Base-by-base conservation (phyloP, 306 rosid genomes). In the Cicer judaicum region DNA sequence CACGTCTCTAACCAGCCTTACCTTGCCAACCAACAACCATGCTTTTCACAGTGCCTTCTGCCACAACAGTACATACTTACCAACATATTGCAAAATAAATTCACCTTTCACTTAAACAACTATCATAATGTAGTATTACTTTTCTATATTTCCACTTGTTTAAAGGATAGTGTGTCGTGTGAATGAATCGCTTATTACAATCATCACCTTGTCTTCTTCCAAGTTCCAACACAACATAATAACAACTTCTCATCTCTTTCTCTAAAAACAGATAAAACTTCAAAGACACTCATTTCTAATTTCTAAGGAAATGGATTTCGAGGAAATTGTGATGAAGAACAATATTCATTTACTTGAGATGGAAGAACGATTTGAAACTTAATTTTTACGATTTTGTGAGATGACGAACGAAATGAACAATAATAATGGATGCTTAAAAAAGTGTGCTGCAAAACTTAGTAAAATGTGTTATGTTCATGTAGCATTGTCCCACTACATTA, bases 31-130 rank as follows among this genome's bases (percentile, higher is more conserved):
- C 85, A 80, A 73, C 74, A 67, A 68, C 77, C 62, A 64, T 60
- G 56, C 86, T 81, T 85, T 56, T 76, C 73, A 72, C 81, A 79
- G 69, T 75, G 87, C 9, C 15, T 75, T 86, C 85, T 72, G 84
- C 73, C 72, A 67, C 55, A 55, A 73, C 86, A 73, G 83, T 72
- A 70, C 50, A 16, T 64, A 68, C 74, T 80, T 47, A 53, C 44
- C 75, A 72, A 76, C 66, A 77, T 39, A 75, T 44, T 74, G 74
- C 79, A 75, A 75, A 79, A 60, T 64, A 79, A 55, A 70, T 48
- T 19, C 21, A 19, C 21, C 21, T 19, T 19, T 19, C 21, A 19
- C 21, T 19, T 61, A 13, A 29, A 67, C 3, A 14, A 50, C 39
- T 49, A 57, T 70, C 80, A 64, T 63, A 24, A 65, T 79, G 69